Percentiles rank a stretch among this genome's conserved stretches.
Conservation (phyloP, 805 yeast genomes). For the Yamadazyma akitaensis region DNA sequence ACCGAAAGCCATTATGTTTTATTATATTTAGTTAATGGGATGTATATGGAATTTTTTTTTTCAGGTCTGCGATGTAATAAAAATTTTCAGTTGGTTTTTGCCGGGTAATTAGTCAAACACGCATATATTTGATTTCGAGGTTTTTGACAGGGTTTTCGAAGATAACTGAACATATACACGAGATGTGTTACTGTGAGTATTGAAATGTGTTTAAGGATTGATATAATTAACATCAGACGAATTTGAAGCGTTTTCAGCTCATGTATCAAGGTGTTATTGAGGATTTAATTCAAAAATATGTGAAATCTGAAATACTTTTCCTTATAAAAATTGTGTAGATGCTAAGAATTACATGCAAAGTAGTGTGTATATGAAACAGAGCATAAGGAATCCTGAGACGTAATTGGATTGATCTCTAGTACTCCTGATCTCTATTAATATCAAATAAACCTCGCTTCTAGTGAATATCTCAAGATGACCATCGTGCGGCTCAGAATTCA, state of each 20-base stretch:
- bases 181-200: too few species aligned
- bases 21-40: conserved; percentile 3
- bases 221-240: too few species aligned
- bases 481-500: conserved; percentile 23
- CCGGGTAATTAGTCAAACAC: conserved; percentile 13
- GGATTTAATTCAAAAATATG: not conserved
- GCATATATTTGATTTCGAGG: conserved; percentile 5
- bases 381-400: not conserved
- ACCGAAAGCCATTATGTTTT: conserved; percentile 62
- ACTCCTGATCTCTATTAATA: not conserved
- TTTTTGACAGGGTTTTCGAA: too few species aligned
- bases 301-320: not conserved
- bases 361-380: too few species aligned
- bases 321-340: not conserved
- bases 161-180: too few species aligned
- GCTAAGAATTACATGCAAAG: too few species aligned
- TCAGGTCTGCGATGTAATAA: conserved; percentile 4
- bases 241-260: not conserved
- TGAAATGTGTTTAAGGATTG: too few species aligned
- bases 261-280: not conserved
- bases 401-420: too few species aligned
- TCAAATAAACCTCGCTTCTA: not conserved
- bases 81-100: conserved; percentile 6
- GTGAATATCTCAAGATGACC: conserved; percentile 18
- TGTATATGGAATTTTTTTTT: conserved; percentile 3